A percentile compares a stretch with the other conserved stretches of the same genome.
phyloP scores from a whole-genome alignment of 371 early-diverging fungal species.

The Rhizopus sp. region DNA sequence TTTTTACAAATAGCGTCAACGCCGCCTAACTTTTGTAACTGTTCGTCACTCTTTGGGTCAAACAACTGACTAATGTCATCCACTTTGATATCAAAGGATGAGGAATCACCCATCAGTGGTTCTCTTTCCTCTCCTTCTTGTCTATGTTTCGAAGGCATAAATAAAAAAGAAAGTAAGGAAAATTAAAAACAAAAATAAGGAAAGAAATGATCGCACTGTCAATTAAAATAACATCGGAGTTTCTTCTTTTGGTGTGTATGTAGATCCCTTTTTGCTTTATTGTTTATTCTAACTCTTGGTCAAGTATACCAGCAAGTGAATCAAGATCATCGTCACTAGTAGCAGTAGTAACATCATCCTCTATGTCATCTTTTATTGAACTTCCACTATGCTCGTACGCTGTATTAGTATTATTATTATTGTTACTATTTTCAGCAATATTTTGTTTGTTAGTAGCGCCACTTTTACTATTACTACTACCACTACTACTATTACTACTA shows the following conservation, averaged over 20 bases:
- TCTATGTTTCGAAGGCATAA: conserved; percentile 17
- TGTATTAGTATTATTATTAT: not conserved
- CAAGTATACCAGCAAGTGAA: conserved; percentile 42
- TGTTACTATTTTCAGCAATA: not conserved
- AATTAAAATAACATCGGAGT: not conserved
- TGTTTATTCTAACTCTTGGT: conserved; percentile 25
- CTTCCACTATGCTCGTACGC: not conserved
- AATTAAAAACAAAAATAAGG: conserved; percentile 12
- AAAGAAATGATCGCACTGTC: not conserved
- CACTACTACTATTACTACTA: not conserved
- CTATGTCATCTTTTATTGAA: not conserved
- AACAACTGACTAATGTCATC: conserved; percentile 57
- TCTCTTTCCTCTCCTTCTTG: conserved; percentile 27
- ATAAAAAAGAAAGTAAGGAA: conserved; percentile 16
- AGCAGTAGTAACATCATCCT: not conserved
- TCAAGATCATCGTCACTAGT: conserved; percentile 22
- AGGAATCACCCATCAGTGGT: conserved; percentile 27
- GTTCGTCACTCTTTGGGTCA: conserved; percentile 71
- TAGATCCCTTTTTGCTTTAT: not conserved
- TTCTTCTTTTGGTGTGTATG: not conserved
- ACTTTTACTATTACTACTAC: conserved; percentile 3
- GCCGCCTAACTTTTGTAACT: conserved; percentile 72
- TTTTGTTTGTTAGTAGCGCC: not conserved
- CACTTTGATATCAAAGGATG: conserved; percentile 47
- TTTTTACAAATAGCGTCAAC: conserved; percentile 57